Base-by-base conservation (phyloP, 495 filamentous ascomycete species). In the Penicillium salamii region DNA sequence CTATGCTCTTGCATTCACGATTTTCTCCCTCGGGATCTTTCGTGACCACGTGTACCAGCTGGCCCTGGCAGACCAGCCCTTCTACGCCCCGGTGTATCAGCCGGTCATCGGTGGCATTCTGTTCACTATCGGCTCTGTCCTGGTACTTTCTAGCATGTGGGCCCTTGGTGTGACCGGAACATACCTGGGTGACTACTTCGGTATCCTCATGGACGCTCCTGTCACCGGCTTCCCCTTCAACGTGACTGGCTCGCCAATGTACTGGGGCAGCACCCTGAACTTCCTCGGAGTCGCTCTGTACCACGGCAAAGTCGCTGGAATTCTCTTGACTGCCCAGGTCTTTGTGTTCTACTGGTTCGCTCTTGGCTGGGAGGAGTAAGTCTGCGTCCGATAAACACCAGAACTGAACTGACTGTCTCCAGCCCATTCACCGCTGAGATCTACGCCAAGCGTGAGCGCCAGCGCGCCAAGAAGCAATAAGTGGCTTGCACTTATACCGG, bases 151-250 rank as follows among this genome's bases (percentile, higher is more conserved):
- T 23, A 89, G 83, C 51, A 97, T 95, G 74, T 96, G 84, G 82
- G 87, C 84, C 21, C 80, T 98, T n/a, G 93, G 93, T 36, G 77
- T 98, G 52, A 97, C 93, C 8, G 95, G 93, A 47, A 98, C 93
- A 54, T 98, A 97, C 67, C 76, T 98, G 20, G 93, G 93, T 48
- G 93, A 98, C 74, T 98, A 98, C 74, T 98, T 96, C 60, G 93
- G 93, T 31, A 97, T 98, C 63, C 76, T 98, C 54, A 95, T 97
- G 93, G 91, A 97, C 62, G 77, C 82, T 60, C 89, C 88, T 39
- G 91, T 98, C 36, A 95, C 89, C 5, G 83, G 86, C 9, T 98
- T 98, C 65, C 93, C 93, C 1, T 98, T 98, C 82, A 97, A 90
- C 69, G 73, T 97, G 43, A 92, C 87, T 20, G 82, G 83, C 53